phyloP scores from a whole-genome alignment of 257 asterid genomes.

The Osmanthus fragrans region DNA sequence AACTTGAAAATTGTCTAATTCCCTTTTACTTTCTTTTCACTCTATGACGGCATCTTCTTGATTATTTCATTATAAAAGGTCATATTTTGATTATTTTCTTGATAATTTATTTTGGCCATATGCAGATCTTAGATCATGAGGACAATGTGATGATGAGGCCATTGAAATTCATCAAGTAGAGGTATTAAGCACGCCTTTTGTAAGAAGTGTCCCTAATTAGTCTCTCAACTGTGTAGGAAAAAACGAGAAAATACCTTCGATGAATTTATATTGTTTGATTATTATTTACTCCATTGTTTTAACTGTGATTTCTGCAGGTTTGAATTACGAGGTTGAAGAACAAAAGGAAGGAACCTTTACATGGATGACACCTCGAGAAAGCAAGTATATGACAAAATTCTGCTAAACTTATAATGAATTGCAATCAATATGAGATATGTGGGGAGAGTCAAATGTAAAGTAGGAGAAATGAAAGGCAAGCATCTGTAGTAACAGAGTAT shows the following conservation, averaged over 20 bases:
- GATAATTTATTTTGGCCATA: constrained; percentile 9
- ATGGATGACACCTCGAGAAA: neutral
- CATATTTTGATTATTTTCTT: neutral
- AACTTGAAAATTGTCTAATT: too few species aligned
- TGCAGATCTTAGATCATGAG: constrained; percentile 84
- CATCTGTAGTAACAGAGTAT: neutral
- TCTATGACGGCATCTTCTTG: neutral
- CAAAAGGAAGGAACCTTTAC: neutral
- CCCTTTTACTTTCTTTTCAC: too few species aligned
- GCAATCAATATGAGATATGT: neutral
- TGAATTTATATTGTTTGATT: neutral
- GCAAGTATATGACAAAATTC: neutral
- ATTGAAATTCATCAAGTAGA: constrained; percentile 41
- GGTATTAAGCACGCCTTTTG: neutral
- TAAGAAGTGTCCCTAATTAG: neutral
- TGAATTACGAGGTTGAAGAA: neutral
- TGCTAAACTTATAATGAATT: neutral
- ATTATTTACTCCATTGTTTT: neutral
- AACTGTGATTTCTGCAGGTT: neutral
- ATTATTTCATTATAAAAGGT: neutral
- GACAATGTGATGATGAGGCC: constrained; percentile 97
- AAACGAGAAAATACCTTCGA: neutral
- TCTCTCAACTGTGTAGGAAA: neutral
- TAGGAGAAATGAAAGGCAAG: too few species aligned
- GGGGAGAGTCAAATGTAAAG: neutral